Base-by-base conservation (phyloP, 768 basidiomycete species). In the Cystofilobasidium ferigula region DNA sequence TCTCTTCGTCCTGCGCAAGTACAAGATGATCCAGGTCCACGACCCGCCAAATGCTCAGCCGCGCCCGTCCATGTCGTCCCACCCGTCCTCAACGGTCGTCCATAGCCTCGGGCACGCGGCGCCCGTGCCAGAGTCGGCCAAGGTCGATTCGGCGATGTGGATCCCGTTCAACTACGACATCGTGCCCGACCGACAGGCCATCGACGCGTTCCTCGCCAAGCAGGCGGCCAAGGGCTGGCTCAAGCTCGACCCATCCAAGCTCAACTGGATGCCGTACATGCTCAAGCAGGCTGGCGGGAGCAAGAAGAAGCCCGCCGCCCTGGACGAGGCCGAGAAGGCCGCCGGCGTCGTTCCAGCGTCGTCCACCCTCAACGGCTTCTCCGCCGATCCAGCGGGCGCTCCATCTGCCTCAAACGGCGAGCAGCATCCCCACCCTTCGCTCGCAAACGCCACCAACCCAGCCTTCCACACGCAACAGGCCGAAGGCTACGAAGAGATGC, bases 211-310 rank as follows among this genome's bases (percentile, higher is more conserved):
- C 74, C 68, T 95, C 63, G 77, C 77, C 47, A 80, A 80, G 62
- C 88, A 88, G 84, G 85, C 86, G 69, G 74, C 77, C 48, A 95
- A 92, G 76, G 87, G 86, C 6, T 87, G 90, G 71, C 72, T 91
- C 67, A 82, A 76, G 54, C 71, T 80, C 64, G 83, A 82, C 70
- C 85, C 91, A 1, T 90, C 94, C 72, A 84, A 84, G 74, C 80
- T 98, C 68, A 91, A 89, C 73, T 99, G 94, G 88, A 93, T 86
- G 69, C 94, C 94, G 32, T 98, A 94, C 76, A 78, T 95, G 43
- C 76, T 90, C 12, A 42, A 68, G 22, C 26, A 43, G 48, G 28
- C 43, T 18, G 58, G 51, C 20, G 35, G n/a, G 22, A n/a, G n/a
- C 22, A 63, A 32, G 43, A 60, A 42, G 26, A 60, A 42, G 58